phyloP scores from a whole-genome alignment of 805 yeast genomes.

The Vanderwaltozyma yarrowii region DNA sequence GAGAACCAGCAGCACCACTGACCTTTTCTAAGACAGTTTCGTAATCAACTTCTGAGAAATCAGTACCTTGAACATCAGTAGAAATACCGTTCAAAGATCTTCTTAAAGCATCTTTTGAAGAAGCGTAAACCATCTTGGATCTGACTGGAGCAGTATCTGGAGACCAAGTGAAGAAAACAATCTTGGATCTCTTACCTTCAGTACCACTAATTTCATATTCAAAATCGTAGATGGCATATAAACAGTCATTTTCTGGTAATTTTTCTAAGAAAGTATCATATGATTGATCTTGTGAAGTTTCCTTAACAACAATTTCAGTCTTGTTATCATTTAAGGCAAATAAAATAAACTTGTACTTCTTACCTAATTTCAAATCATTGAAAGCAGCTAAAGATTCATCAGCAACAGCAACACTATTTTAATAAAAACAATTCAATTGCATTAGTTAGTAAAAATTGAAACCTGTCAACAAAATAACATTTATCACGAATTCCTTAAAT shows the following conservation, averaged over 20 bases:
- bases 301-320: slow-evolving; percentile 84
- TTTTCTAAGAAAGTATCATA: slow-evolving; percentile 82
- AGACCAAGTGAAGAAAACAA: slow-evolving; percentile 77
- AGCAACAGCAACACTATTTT: slow-evolving; percentile 64
- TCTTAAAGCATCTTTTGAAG: slow-evolving; percentile 97
- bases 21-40: slow-evolving; percentile 88
- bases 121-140: slow-evolving; percentile 95
- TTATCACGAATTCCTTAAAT: too few species aligned
- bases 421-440: neutral
- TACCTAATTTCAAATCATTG: slow-evolving; percentile 92
- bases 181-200: slow-evolving; percentile 87
- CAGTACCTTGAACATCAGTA: slow-evolving; percentile 95
- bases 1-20: slow-evolving; percentile 63
- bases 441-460: too few species aligned
- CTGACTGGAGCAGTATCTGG: slow-evolving; percentile 96
- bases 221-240: slow-evolving; percentile 94
- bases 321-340: slow-evolving; percentile 73
- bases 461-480: too few species aligned
- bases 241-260: slow-evolving; percentile 92
- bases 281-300: slow-evolving; percentile 62
- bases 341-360: slow-evolving; percentile 75
- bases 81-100: slow-evolving; percentile 94
- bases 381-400: slow-evolving; percentile 90
- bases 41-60: slow-evolving; percentile 91
- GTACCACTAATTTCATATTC: slow-evolving; percentile 84